These are phyloP conservation scores for Pugionium dolabratum DNA, from an alignment of 345 rosid genomes.

Conservation along the genomic window DNA sequence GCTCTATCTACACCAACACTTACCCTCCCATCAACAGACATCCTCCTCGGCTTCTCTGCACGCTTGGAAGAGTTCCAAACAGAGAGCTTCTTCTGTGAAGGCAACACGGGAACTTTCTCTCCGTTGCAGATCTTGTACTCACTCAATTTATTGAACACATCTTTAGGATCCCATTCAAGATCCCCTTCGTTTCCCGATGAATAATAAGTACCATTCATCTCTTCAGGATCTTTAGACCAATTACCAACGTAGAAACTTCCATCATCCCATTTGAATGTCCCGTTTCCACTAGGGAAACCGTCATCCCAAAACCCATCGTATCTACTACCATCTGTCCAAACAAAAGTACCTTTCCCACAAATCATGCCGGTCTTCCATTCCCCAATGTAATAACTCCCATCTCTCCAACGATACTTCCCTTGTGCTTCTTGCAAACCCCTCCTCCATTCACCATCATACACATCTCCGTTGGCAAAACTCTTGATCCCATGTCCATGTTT, in stretches of 20 bases:
- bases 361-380: conserved; percentile 75
- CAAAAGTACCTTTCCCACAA: conserved; percentile 64
- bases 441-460: conserved; percentile 88
- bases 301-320: conserved; percentile 86
- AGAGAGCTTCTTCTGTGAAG: conserved; percentile 82
- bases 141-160: conserved; percentile 45
- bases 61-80: conserved; percentile 75
- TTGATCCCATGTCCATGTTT: conserved; percentile 81
- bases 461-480: conserved; percentile 66
- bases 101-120: conserved; percentile 72
- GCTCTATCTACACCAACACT: conserved; percentile 82
- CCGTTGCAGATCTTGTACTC: conserved; percentile 50
- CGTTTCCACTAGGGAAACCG: conserved; percentile 69
- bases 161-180: conserved; percentile 69
- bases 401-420: conserved; percentile 76
- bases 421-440: conserved; percentile 74
- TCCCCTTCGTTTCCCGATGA: conserved; percentile 48
- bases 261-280: conserved; percentile 70
- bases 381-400: conserved; percentile 61
- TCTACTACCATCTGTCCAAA: conserved; percentile 64
- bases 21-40: conserved; percentile 80
- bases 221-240: conserved; percentile 78
- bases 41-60: conserved; percentile 57
- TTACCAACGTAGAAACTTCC: conserved; percentile 80
- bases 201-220: conserved; percentile 70